These are phyloP conservation scores for Stereum hirsutum DNA, from an alignment of 1,284 basidiomycete species.

Conservation along the genomic window DNA sequence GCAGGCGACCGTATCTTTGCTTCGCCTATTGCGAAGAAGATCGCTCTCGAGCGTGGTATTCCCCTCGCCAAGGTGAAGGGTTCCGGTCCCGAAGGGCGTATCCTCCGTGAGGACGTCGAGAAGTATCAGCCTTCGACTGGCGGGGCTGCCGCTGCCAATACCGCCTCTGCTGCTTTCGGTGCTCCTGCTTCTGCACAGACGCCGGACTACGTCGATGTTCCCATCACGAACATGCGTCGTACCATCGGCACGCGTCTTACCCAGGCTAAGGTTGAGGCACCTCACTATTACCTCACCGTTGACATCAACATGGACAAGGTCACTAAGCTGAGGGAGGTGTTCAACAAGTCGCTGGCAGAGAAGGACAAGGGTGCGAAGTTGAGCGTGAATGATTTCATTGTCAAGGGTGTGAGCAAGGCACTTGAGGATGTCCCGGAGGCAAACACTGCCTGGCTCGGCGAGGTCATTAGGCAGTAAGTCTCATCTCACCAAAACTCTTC, in stretches of 20 bases:
- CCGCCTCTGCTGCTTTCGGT: constrained; percentile 29
- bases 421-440: constrained; percentile 94
- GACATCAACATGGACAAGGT: constrained; percentile 98
- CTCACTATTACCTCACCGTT: constrained; percentile 97
- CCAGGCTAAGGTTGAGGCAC: constrained; percentile 89
- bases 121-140: constrained; percentile 62
- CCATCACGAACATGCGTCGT: constrained; percentile 93
- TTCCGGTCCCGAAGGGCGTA: constrained; percentile 89
- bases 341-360: constrained; percentile 85
- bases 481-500: constrained; percentile 1
- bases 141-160: constrained; percentile 29
- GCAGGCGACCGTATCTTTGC: constrained; percentile 85
- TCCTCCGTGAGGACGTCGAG: constrained; percentile 92
- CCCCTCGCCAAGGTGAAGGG: constrained; percentile 91
- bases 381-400: constrained; percentile 97
- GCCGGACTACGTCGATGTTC: constrained; percentile 82
- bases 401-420: constrained; percentile 91
- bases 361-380: constrained; percentile 83
- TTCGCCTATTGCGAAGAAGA: constrained; percentile 91
- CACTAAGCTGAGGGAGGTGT: constrained; percentile 88
- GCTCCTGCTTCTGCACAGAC: constrained; percentile 33
- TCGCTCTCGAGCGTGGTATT: constrained; percentile 92
- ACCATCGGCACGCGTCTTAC: constrained; percentile 87
- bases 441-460: constrained; percentile 97
- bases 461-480: constrained; percentile 87